These are phyloP conservation scores for Petunia hybrid DNA, from an alignment of 305 asterid species.

Conservation along the genomic window DNA sequence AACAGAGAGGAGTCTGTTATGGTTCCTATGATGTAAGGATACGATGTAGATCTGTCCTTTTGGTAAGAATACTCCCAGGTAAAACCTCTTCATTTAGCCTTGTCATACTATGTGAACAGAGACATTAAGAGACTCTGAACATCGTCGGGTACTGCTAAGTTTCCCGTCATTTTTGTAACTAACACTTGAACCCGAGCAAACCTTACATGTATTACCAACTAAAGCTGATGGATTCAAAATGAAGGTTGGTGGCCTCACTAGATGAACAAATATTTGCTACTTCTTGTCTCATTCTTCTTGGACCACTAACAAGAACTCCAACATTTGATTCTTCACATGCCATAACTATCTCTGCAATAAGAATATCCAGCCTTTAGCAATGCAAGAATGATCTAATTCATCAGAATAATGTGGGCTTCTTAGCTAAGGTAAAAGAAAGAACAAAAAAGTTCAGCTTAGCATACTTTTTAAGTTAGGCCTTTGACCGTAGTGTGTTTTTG, in stretches of 20 bases:
- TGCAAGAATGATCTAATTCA: not conserved
- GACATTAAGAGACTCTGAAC: not conserved
- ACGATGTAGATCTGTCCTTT: no score
- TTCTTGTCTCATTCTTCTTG: slow-evolving; percentile 54
- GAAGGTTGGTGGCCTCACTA: slow-evolving; percentile 33
- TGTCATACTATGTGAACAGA: not conserved
- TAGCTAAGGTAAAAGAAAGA: not conserved
- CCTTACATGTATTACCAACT: slow-evolving; percentile 40
- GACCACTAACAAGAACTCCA: slow-evolving; percentile 53
- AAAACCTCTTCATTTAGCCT: not conserved
- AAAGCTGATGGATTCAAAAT: slow-evolving; percentile 52
- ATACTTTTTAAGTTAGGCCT: slow-evolving; percentile 63
- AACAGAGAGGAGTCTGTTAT: no score
- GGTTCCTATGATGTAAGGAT: no score
- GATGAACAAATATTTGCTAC: slow-evolving; percentile 52
- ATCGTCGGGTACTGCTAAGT: not conserved
- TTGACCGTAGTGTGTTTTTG: slow-evolving; percentile 48
- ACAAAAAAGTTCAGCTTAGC: slow-evolving; percentile 6
- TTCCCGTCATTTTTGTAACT: not conserved
- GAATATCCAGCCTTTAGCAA: not conserved
- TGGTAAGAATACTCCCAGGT: no score
- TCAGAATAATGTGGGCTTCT: not conserved
- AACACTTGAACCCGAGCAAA: not conserved
- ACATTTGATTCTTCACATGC: slow-evolving; percentile 38
- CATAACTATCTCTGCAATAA: slow-evolving; percentile 43